Evolutionary conservation across 129 eudicot genomes (phyloP), one percentile per base, ranked within the genome.

Genomic region (Ambrosia artemisiifolia): DNA sequence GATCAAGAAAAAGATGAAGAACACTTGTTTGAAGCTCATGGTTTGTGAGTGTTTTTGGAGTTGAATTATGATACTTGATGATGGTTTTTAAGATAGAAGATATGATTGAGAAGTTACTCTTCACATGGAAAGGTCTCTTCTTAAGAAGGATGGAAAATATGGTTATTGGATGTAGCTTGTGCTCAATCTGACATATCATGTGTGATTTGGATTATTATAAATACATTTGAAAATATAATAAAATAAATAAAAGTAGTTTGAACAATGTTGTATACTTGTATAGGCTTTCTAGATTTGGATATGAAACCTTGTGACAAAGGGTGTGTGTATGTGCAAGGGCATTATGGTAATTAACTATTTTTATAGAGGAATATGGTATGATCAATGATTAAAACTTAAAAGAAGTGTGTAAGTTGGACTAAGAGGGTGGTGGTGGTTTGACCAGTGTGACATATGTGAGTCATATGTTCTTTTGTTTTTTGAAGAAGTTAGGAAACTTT

Each of bases 101-200:
- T 47, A 64, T 66, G 62, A 34, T 6, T 36, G 17, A 73, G 81
- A 72, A 68, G 75, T 75, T 67, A 47, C 32, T 33, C 62, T 66
- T 75, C 79, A 75, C 67, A 65, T 75, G 72, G 64, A 66, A 66
- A 74, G 68, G 47, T 64, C 49, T 61, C 82, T 69, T 70, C 63
- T 79, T 74, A 74, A 60, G 69, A 57, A 75, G 79, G 68, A 66
- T 51, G 79, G 49, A 36, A 44, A 43, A 36, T 84, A 80, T 77
- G 83, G 50, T 70, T 81, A 34, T 46, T 69, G 76, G 81, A 75
- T 88, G 86, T 63, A 28, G 64, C 16, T 78, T 74, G 87, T 83
- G 90, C 79, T 80, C 72, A 67, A 74, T 56, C 89, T 78, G 89
- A 85, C 89, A 85, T 65, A 60, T 56, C 89, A 85, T 81, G 86